Conservation (phyloP, 1,139 yeast species). For the Protomyces lactucae-debilis region DNA sequence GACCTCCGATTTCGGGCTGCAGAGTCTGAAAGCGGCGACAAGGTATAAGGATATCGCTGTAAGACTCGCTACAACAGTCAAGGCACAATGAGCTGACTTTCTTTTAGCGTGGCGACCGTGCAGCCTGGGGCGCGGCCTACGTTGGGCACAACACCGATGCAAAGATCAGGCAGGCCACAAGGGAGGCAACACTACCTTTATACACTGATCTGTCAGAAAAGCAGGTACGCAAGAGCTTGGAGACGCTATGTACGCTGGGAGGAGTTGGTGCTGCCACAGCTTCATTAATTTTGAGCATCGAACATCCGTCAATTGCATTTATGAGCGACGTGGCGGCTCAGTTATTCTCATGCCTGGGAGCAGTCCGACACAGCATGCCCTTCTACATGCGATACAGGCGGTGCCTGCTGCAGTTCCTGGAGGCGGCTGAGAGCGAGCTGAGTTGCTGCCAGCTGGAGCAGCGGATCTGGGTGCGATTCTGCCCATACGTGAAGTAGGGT, state of each 20-base stretch:
- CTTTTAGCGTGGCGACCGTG: too few species aligned
- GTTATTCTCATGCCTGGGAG: neutral
- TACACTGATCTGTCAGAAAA: neutral
- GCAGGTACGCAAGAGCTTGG: neutral
- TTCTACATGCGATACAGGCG: neutral
- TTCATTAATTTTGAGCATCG: conserved; percentile 4
- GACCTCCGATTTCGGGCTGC: too few species aligned
- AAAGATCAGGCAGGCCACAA: neutral
- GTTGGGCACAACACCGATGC: neutral
- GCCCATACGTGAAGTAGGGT: too few species aligned
- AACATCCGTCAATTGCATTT: neutral
- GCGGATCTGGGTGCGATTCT: neutral
- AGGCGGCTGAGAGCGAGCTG: neutral
- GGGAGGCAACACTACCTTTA: neutral
- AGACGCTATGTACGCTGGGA: neutral
- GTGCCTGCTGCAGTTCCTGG: neutral
- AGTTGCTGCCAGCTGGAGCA: neutral
- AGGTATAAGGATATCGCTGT: too few species aligned
- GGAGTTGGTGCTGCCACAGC: conserved; percentile 23
- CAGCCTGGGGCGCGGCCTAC: too few species aligned
- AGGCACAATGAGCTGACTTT: too few species aligned
- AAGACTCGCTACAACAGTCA: too few species aligned
- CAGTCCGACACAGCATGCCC: neutral
- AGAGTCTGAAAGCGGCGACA: too few species aligned
- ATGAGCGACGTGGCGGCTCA: conserved; percentile 17